Evolutionary conservation across 352 stramenopile genomes (phyloP).

Genomic region (Globisporangium orthogonon): DNA sequence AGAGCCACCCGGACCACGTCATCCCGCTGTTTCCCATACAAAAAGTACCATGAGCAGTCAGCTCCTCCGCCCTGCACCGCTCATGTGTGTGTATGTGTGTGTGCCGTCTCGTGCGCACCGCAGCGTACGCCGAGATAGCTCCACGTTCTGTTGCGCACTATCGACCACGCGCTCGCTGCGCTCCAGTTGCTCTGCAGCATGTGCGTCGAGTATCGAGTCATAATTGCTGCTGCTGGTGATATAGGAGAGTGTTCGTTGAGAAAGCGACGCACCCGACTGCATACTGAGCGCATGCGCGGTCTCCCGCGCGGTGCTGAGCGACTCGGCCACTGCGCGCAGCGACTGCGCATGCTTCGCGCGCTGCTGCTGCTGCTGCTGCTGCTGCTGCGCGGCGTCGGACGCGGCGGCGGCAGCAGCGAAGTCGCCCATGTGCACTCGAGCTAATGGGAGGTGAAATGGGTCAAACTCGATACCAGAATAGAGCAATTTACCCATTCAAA

Average conservation of each 20-base stretch:
- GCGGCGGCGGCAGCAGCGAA: slow-evolving; percentile 3
- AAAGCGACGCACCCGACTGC: slow-evolving; percentile 30
- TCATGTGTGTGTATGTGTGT: too few relatives aligned
- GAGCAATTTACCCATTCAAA: too few relatives aligned
- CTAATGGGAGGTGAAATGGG: too few relatives aligned
- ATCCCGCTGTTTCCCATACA: slow-evolving; percentile 27
- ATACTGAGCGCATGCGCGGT: slow-evolving; percentile 60
- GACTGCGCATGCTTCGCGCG: slow-evolving; percentile 41
- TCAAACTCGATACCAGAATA: too few relatives aligned
- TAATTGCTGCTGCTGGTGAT: not conserved
- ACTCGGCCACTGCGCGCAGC: slow-evolving; percentile 42
- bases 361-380: slow-evolving; percentile 4
- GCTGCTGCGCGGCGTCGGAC: slow-evolving; percentile 6
- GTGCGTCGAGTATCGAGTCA: not conserved
- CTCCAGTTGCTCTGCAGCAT: slow-evolving; percentile 40
- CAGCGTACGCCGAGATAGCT: slow-evolving; percentile 54
- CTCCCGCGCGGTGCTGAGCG: slow-evolving; percentile 36
- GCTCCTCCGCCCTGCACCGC: too few relatives aligned
- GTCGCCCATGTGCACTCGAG: slow-evolving; percentile 2
- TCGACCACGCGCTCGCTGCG: slow-evolving; percentile 50
- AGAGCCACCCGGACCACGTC: slow-evolving; percentile 79
- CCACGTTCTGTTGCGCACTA: slow-evolving; percentile 49
- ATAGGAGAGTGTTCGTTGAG: not conserved
- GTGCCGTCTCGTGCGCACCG: slow-evolving; percentile 9
- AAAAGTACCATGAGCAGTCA: too few relatives aligned